Percentiles rank a stretch among this genome's conserved stretches.
Evolutionary conservation across 306 rosid genomes (phyloP).

Genomic region (Senna siamea): DNA sequence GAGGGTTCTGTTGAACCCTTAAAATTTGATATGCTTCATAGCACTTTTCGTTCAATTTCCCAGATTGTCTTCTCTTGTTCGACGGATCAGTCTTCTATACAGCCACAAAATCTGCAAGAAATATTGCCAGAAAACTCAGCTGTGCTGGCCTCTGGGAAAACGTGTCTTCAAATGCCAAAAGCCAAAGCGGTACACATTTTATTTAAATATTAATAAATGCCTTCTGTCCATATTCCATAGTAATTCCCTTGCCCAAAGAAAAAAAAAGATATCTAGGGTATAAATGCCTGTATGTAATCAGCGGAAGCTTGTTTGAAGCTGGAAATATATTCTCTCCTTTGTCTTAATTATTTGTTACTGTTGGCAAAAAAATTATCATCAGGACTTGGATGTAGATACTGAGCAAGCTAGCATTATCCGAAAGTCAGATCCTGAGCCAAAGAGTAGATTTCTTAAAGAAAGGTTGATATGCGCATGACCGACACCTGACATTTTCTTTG

Average conservation of each 20-base stretch:
- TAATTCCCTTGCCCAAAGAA: neutral
- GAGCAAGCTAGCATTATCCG: conserved; percentile 40
- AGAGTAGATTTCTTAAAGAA: conserved; percentile 66
- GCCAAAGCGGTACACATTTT: conserved; percentile 50
- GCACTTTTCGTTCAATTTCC: conserved; percentile 34
- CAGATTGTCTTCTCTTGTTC: conserved; percentile 40
- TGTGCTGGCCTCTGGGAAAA: conserved; percentile 37
- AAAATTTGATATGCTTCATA: conserved; percentile 55
- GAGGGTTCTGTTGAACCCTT: conserved; percentile 64
- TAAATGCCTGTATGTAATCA: conserved; percentile 17
- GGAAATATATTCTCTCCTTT: neutral
- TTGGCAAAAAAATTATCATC: conserved; percentile 37
- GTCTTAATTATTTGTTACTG: conserved; percentile 36
- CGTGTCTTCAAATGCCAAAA: conserved; percentile 26
- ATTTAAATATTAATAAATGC: conserved; percentile 3
- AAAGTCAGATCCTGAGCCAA: conserved; percentile 47
- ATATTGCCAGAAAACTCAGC: conserved; percentile 38
- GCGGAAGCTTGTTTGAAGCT: conserved; percentile 36
- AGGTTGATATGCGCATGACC: conserved; percentile 51
- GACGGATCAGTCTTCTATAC: conserved; percentile 44
- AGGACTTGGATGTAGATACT: conserved; percentile 50
- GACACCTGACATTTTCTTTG: conserved; percentile 25
- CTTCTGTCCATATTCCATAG: neutral
- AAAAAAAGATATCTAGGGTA: neutral
- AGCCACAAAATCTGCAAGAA: conserved; percentile 41